Evolutionary conservation across 2,329 filamentous ascomycete species (phyloP), one percentile per base, ranked within the genome.

Genomic region (Pseudogymnoascus sp.): DNA sequence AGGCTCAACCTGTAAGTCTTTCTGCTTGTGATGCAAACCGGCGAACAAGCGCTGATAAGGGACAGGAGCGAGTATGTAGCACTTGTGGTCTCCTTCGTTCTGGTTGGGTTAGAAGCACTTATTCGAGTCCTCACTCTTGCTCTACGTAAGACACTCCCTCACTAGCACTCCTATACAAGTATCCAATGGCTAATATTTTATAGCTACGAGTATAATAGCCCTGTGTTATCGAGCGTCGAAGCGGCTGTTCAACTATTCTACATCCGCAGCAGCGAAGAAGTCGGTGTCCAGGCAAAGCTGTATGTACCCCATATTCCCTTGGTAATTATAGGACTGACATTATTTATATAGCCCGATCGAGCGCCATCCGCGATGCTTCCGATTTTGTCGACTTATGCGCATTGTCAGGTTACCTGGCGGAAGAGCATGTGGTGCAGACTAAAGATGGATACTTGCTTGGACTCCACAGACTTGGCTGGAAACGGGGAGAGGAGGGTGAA

Each of bases 371-470:
- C 62, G 88, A 94, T 72, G 91, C 93, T 4, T 85, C 90, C 65
- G 94, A 97, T 72, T 97, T 99, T 73, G 86, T 91, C 52, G 93
- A 97, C 72, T 83, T 99, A n/a, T 97, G 93, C 75, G 88, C 87
- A 39, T 78, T 96, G 11, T 96, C 88, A 74, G 93, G 92, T 55
- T 97, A 97, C 75, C 89, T 91, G 69, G 91, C 93, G 5, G 94
- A 99, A 74, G 94, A 99, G 76, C 94, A 99, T 74, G 88, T 99
- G 59, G 90, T 96, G 10, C 92, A 96, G 75, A 99, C 94, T 2
- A 87, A 86, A 65, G 94, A 99, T 78, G 94, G 94, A 14, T 99
- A 95, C 72, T 80, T 99, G 49, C 83, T 99, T 14, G 93, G 93
- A 7, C 77, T 97, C 63, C 94, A 99, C 74, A 85, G 94, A 6